phyloP scores from a whole-genome alignment of 352 stramenopile species.

The Globisporangium camurandrum region DNA sequence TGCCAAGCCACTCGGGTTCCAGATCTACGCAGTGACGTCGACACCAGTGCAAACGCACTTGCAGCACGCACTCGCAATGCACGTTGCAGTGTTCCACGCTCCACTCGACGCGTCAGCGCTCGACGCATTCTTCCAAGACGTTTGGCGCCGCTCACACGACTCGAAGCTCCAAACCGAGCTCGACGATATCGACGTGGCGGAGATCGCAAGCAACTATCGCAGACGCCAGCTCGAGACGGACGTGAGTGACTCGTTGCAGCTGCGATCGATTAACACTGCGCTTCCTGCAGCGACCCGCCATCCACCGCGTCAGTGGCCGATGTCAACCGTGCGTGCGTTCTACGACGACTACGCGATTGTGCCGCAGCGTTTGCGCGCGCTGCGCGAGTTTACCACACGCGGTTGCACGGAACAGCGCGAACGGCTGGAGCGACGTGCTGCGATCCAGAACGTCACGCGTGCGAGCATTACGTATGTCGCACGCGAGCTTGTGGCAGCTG shows the following conservation, averaged over 20 bases:
- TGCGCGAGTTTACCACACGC: conserved; percentile 7
- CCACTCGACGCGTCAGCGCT: conserved; percentile 3
- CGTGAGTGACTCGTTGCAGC: neutral
- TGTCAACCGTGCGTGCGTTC: neutral
- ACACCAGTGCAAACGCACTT: conserved; percentile 4
- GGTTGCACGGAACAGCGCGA: conserved; percentile 5
- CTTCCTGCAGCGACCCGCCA: no score
- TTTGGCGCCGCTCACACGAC: conserved; percentile 10
- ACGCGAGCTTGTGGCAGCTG: conserved; percentile 11
- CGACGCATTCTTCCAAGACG: conserved; percentile 18
- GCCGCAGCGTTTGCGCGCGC: neutral
- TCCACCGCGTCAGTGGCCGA: neutral
- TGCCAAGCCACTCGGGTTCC: conserved; percentile 20
- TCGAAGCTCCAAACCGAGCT: conserved; percentile 12
- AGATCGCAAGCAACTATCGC: conserved; percentile 5
- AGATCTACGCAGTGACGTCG: conserved; percentile 35
- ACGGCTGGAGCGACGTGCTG: conserved; percentile 2
- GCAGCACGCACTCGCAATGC: conserved; percentile 13
- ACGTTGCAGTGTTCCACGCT: conserved; percentile 22
- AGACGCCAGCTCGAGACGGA: conserved; percentile 3
- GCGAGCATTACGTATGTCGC: neutral
- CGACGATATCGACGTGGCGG: conserved; percentile 7
- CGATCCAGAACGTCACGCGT: neutral
- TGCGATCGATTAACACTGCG: no score
- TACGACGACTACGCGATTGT: conserved; percentile 5